phyloP scores from a whole-genome alignment of 495 filamentous ascomycete genomes.

The Neurospora tetraspora region DNA sequence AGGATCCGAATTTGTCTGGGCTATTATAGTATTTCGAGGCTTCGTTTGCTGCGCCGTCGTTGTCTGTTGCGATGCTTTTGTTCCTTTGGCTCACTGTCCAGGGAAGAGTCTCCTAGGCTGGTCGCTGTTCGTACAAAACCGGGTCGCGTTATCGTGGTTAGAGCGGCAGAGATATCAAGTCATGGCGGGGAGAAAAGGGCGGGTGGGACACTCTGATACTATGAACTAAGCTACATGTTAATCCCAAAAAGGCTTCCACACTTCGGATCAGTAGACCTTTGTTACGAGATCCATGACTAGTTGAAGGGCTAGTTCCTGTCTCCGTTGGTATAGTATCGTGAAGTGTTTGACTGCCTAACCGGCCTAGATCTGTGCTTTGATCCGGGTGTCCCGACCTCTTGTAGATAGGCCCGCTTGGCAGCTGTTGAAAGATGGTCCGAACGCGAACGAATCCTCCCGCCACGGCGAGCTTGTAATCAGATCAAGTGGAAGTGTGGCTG shows the following conservation, averaged over 20 bases:
- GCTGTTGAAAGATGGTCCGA: neutral
- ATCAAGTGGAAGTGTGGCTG: neutral
- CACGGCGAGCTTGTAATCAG: neutral
- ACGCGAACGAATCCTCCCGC: neutral
- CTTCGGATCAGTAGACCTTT: neutral
- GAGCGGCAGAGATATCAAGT: neutral
- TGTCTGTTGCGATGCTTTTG: neutral
- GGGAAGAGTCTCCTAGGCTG: neutral
- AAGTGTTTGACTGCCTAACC: neutral
- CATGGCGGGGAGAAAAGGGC: neutral
- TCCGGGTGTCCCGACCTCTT: neutral
- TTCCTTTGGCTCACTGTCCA: neutral
- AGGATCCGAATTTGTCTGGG: neutral
- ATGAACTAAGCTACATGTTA: neutral
- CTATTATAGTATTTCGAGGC: neutral
- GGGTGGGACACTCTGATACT: neutral
- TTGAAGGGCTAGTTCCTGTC: neutral
- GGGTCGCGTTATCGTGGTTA: neutral
- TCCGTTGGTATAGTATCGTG: neutral
- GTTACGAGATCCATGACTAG: neutral
- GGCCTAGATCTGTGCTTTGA: neutral
- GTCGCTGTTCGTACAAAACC: neutral
- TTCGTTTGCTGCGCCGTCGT: neutral
- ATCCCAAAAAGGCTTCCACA: neutral
- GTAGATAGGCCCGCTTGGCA: neutral